Evolutionary conservation across 371 early-diverging fungal species (phyloP), one percentile per base, ranked within the genome.

Genomic region (Mortierella sp.): DNA sequence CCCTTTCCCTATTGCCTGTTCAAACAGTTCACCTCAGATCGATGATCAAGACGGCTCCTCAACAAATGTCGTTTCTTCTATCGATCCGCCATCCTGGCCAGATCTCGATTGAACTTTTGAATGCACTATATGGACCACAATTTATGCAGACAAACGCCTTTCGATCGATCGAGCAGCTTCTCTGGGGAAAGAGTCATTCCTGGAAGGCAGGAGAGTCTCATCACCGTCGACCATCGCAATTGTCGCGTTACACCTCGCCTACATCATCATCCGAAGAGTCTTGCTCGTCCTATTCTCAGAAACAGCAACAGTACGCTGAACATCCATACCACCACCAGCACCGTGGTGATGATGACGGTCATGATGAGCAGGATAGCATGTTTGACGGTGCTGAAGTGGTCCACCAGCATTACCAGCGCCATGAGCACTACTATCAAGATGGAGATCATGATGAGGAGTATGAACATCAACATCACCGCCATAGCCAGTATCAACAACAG

Each of bases 41-140:
- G 19, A 44, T 40, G 63, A 74, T 74, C 48, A 67, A 67, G 64
- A 66, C 68, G 14, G 47, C 74, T n/a, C 66, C 67, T 22, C 58
- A 53, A 1, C 74, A 74, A 26, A 43, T 74, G 40, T 74, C 74
- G 24, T 74, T 74, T 19, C 31, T 74, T 1, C 47, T 74, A n/a
- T 74, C 74, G 31, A 74, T 74, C 47, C 74, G 74, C 8, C 74
- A 74, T 7, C 74, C 74, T 11, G 67, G 74, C n/a, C 74, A 74
- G 44, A 68, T 74, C 22, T 74, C 74, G 45, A 68, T 74, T 10
- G 74, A 74, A 19, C 41, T 74, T 2, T 29, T 74, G 29, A 67
- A 43, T 8, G 74, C 74, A 14, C 40, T 74, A 37, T 74, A 74
- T 61, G 74, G 74, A 2, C 74, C 74, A 9, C 61, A 66, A 10